Evolutionary conservation across 1,284 basidiomycete species (phyloP), one percentile per base, ranked within the genome.

Genomic region (Coniophora puteana): DNA sequence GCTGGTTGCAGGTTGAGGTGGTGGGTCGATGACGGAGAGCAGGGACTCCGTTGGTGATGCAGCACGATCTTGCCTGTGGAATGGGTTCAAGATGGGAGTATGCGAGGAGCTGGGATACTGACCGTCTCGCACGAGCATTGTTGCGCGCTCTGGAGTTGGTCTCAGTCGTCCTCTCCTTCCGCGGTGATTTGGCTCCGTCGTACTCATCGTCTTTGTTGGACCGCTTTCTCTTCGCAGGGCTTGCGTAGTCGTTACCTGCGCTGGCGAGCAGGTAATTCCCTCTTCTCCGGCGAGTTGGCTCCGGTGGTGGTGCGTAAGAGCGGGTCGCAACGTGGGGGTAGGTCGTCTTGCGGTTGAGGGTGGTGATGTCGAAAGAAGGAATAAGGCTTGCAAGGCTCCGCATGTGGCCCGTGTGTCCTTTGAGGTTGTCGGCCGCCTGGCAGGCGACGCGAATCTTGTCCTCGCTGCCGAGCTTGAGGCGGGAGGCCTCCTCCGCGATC

Each of bases 381-480:
- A 87, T 59, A 50, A 75, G 67, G 58, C 79, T 68, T n/a, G 83
- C 67, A 14, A 89, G 72, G 16, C 69, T 66, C 36, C 71, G 68
- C 57, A 93, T 81, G 58, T 93, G 85, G 40, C 65, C 61, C 43
- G 78, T 73, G 62, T 93, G 89, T 4, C 71, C 67, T 49, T 81
- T 79, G 58, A 95, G 76, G 65, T 80, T 89, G 67, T 99, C 95
- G 40, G 93, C 92, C 8, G 94, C 94, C 52, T 89, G 89, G 51
- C 88, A 92, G 8, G 93, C 93, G 44, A 98, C 93, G 55, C 94
- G 81, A 61, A 99, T 98, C 75, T 99, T 99, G 80, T 99, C 95
- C 63, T 99, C 96, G 32, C 90, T 92, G 28, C 96, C 96, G 45
- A 94, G 80, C 63, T 93, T 93, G 68, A 97, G 90, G 36, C 89